Evolutionary conservation across 805 yeast genomes (phyloP).

Genomic region (Pichia occidentalis): DNA sequence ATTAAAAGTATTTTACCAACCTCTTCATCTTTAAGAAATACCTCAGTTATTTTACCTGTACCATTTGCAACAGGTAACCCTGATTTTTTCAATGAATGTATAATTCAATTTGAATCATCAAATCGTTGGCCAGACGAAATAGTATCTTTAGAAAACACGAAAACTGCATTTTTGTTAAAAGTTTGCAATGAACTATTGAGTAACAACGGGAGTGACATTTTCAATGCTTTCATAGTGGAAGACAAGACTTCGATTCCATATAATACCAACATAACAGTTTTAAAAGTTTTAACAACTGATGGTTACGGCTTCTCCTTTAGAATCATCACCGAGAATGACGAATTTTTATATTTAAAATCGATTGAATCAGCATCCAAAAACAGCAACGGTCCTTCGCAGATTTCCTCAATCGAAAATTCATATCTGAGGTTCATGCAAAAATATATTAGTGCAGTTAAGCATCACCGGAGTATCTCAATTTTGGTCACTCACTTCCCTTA

Average conservation of each 20-base stretch:
- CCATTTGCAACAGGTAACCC: conserved; percentile 74
- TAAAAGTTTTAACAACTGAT: conserved; percentile 73
- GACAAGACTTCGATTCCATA: conserved; percentile 62
- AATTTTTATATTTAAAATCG: conserved; percentile 62
- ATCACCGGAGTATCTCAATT: conserved; percentile 70
- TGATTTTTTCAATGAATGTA: conserved; percentile 71
- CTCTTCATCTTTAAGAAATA: conserved; percentile 66
- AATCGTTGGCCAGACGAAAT: conserved; percentile 95
- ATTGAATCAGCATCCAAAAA: conserved; percentile 44
- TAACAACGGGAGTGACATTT: conserved; percentile 31
- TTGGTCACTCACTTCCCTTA: conserved; percentile 65
- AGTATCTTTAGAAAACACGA: conserved; percentile 76
- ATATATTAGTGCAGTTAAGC: conserved; percentile 65
- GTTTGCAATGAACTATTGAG: conserved; percentile 42
- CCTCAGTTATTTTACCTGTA: conserved; percentile 73
- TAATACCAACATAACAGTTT: conserved; percentile 48
- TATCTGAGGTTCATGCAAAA: conserved; percentile 59
- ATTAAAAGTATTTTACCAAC: conserved; percentile 68
- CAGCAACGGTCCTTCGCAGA: conserved; percentile 43
- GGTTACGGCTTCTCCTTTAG: conserved; percentile 83
- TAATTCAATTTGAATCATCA: conserved; percentile 84
- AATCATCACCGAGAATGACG: conserved; percentile 80
- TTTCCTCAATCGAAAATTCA: conserved; percentile 50
- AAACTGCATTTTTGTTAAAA: conserved; percentile 80
- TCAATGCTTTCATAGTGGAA: conserved; percentile 53